Evolutionary conservation across 179 eudicot genomes (phyloP), one percentile per base, ranked within the genome.

Genomic region (Sideroxylon spinosum): DNA sequence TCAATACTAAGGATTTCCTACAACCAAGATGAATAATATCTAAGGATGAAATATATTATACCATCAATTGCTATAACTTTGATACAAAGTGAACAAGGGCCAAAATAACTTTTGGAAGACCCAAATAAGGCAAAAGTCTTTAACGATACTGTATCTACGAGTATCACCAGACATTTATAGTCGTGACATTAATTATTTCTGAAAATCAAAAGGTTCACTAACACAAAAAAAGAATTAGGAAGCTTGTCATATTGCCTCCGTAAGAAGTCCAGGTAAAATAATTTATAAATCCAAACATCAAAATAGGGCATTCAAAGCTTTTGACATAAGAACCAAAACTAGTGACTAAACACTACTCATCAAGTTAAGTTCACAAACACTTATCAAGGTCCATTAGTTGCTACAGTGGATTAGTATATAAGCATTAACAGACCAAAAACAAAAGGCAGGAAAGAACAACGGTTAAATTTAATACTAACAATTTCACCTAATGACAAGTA

Each of bases 1-100:
- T 95, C 97, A 67, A 95, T 83, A 68, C 99, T 92, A 12, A 95
- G 89, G 81, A 86, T 85, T 86, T 95, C 99, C 99, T 95, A 78
- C 56, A 84, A 77, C 79, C 71, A 83, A 66, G 50, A 52, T 23
- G 19, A 65, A 26, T 29, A 13, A 19, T 59, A 32, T 71, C 10
- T 2, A 32, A 66, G 53, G 53, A 71, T 63, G 46, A 76, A 65
- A 53, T 52, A 11, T 13, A 7, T 22, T 13, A 74, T 29, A 37
- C 11, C 19, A 62, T 20, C 46, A 48, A 13, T 49, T 64, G 60
- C 60, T 19, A 65, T n/a, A 55, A 13, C 8, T 64, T 46, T 26
- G n/a, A n/a, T n/a, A 25, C n/a, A 48, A n/a, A n/a, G n/a, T n/a
- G n/a, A n/a, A n/a, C n/a, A n/a, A n/a, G n/a, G n/a, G n/a, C n/a